Base-by-base conservation (phyloP, 768 basidiomycete species). In the Sarcodon sp. region DNA sequence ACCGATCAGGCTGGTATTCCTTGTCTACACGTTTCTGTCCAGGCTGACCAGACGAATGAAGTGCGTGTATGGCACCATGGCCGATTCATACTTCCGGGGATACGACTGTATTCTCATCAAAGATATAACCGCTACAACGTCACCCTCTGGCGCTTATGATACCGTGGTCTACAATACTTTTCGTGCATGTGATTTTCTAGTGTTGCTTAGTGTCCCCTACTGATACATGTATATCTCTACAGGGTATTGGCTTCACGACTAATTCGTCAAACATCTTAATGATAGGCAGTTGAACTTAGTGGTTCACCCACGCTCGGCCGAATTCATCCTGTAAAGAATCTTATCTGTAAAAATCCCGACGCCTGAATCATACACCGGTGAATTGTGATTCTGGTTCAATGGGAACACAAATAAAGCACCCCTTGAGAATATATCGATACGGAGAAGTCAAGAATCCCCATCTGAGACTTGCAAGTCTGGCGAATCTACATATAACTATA, bases 41-140 rank as follows among this genome's bases (percentile, higher is more conserved):
- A 13, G 13, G 33, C 37, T 12, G 6, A 7, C 5, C 35, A n/a
- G 12, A 7, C 10, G 4, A 27, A 41, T 7, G 37, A 50, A 81
- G 78, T 82, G 82, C 53, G 80, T 83, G 27, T 62, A 72, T 9
- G 81, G 80, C 3, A 83, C 81, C 1, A 54, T 83, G 32, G 68
- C 72, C 6, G 80, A 82, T 51, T 75, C 79, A 4, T 80, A 79
- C 59, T 81, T 66, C 61, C 68, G 70, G 35, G 81, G 80, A 10
- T 82, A 82, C 55, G 79, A 82, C 54, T 75, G 74, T 53, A 65
- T 83, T 47, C 58, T 79, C 7, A 64, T 83, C 7, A 58, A 69
- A 47, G 81, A 83, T 53, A 69, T 68, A 45, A 75, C 71, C 13
- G 81, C 76, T n/a, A 83, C 82, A 5, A 76, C 77, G 3, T 77